Evolutionary conservation across 2,329 filamentous ascomycete species (phyloP).

Genomic region (Trichocomaceae sp.): DNA sequence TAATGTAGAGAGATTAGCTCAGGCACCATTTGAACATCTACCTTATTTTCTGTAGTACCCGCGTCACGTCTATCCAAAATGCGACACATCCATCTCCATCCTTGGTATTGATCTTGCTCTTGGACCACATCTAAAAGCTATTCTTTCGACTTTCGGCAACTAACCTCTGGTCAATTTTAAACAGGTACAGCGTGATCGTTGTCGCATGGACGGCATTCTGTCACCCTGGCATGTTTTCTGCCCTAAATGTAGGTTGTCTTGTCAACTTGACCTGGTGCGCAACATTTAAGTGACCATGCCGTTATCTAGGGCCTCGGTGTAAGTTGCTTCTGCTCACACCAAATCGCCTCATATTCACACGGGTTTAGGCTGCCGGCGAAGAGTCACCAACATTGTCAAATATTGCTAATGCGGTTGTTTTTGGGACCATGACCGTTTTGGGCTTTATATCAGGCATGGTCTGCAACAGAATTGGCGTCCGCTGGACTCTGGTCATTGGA

Average conservation of each 20-base stretch:
- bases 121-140: too few relatives aligned
- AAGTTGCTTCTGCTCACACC: not conserved
- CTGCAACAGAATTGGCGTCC: conserved; percentile 6
- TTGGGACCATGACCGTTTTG: not conserved
- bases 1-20: too few relatives aligned
- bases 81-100: too few relatives aligned
- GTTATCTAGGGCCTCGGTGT: conserved; percentile 3
- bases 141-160: too few relatives aligned
- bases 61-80: too few relatives aligned
- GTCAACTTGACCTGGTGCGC: too few relatives aligned
- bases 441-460: conserved; percentile 3
- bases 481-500: not conserved
- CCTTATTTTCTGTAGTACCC: too few relatives aligned
- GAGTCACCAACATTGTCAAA: not conserved
- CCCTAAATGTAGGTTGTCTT: conserved; percentile 3
- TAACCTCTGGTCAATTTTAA: too few relatives aligned
- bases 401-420: conserved; percentile 4
- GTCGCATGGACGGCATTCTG: conserved; percentile 4
- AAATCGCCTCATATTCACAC: not conserved
- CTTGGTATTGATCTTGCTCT: too few relatives aligned
- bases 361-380: not conserved
- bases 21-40: too few relatives aligned
- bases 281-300: too few relatives aligned
- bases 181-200: conserved; percentile 1
- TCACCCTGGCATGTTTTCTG: conserved; percentile 1